Base-by-base conservation (phyloP, 441 rosid species). In the Corymbia citriodora region DNA sequence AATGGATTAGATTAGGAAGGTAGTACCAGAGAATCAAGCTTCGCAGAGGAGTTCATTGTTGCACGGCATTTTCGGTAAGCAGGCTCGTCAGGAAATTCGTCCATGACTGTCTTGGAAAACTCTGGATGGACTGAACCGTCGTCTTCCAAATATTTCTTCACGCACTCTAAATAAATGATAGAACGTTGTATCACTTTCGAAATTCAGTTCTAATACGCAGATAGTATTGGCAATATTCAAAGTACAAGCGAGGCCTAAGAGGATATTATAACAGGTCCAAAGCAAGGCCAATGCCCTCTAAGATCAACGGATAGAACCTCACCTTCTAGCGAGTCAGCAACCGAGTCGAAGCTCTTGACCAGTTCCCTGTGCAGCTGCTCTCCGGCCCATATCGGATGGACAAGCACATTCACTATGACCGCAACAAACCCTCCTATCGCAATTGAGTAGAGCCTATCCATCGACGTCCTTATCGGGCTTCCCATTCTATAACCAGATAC, bases 301-400 rank as follows among this genome's bases (percentile, higher is more conserved):
- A 79, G n/a, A 79, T 79, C 85, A 45, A 7, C 31, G 59, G 45
- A 33, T 87, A 10, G 65, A 33, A 48, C 31, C 59, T 50, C 88
- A 95, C 97, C 98, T 95, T 95, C 95, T 90, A 96, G 96, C 33
- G 97, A 92, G 91, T 94, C 96, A 45, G 97, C 96, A 17, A 95
- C 93, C 2, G 94, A 89, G 91, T 93, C 88, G 49, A 95, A 96
- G 92, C 91, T 91, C 50, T 90, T 91, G 55, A 94, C 95, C 31
- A 96, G 91, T 89, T 95, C 96, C 93, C 92, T 91, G 90, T 95
- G 96, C 83, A 95, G 53, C 90, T 92, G 95, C 93, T 96, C 95
- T 86, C 98, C 97, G 6, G 96, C 94, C 98, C 96, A 94, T 19
- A 94, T 93, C 25, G 96, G 98, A 55, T 90, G 93, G 89, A 95